These are phyloP conservation scores for Arthrobotrys megalospora DNA, from an alignment of 2,329 filamentous ascomycete genomes.

Conservation along the genomic window DNA sequence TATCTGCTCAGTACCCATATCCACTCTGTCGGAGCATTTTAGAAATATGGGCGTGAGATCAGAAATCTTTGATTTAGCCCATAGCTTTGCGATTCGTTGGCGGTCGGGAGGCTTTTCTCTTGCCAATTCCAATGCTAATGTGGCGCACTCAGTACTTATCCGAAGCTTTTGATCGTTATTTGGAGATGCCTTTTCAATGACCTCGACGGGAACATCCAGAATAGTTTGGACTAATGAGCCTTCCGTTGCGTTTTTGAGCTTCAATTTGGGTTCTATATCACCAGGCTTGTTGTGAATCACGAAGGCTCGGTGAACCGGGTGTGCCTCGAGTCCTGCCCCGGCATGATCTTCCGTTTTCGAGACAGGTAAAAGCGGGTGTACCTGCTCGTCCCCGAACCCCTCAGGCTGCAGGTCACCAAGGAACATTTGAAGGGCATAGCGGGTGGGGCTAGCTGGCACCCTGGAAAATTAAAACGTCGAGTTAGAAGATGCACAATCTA, in stretches of 20 bases:
- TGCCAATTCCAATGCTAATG: not conserved
- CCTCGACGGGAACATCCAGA: conserved; percentile 1
- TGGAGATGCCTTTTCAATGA: not conserved
- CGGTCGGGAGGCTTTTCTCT: not conserved
- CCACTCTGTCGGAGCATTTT: not conserved
- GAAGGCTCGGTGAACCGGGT: conserved; percentile 26
- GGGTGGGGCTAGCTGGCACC: no score
- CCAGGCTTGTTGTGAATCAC: conserved; percentile 18
- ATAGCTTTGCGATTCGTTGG: conserved; percentile 1
- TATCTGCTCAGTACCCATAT: not conserved
- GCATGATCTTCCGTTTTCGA: no score
- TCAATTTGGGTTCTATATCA: not conserved
- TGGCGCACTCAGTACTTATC: conserved; percentile 22
- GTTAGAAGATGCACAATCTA: no score
- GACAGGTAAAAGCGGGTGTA: not conserved
- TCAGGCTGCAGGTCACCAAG: no score
- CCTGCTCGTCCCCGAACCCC: not conserved
- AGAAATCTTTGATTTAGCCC: conserved; percentile 10
- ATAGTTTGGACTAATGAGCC: not conserved
- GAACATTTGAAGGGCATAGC: no score
- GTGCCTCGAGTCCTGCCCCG: not conserved
- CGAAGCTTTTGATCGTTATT: not conserved
- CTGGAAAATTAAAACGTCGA: no score
- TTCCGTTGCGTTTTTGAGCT: not conserved
- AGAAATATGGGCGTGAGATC: conserved; percentile 4